Evolutionary conservation across 495 filamentous ascomycete genomes (phyloP).

Genomic region (Hyphodiscus hymeniophilus): DNA sequence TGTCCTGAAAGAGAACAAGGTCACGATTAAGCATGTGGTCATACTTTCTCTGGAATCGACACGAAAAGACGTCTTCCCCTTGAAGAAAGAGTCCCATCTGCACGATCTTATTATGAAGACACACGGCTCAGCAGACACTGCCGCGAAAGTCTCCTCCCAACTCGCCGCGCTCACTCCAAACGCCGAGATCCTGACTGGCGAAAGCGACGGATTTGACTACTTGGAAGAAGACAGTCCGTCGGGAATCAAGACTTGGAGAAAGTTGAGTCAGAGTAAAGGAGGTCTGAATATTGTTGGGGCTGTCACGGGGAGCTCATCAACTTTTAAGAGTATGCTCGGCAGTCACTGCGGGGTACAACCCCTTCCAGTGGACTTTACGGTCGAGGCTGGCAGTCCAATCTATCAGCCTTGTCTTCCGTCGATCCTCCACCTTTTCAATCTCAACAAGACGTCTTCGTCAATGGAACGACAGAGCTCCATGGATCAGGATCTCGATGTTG

Average conservation of each 20-base stretch:
- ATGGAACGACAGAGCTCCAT: slow-evolving; percentile 17
- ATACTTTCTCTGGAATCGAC: slow-evolving; percentile 38
- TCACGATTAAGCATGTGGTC: slow-evolving; percentile 37
- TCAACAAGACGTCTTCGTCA: slow-evolving; percentile 24
- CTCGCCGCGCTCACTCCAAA: slow-evolving; percentile 30
- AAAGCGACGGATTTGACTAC: slow-evolving; percentile 26
- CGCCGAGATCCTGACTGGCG: slow-evolving; percentile 36
- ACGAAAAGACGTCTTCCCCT: slow-evolving; percentile 40
- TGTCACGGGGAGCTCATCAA: slow-evolving; percentile 35
- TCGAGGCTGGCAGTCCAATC: slow-evolving; percentile 37
- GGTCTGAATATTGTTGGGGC: slow-evolving; percentile 37
- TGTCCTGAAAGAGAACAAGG: slow-evolving; percentile 25
- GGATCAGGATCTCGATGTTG: slow-evolving; percentile 19
- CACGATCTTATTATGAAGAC: slow-evolving; percentile 31
- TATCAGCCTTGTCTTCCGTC: slow-evolving; percentile 44
- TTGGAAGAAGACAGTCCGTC: not conserved
- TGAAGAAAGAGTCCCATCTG: slow-evolving; percentile 31
- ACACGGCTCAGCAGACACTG: slow-evolving; percentile 21
- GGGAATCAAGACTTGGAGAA: slow-evolving; percentile 1
- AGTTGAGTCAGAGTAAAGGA: slow-evolving; percentile 25
- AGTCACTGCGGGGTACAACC: slow-evolving; percentile 39
- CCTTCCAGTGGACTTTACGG: slow-evolving; percentile 36
- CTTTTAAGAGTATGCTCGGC: slow-evolving; percentile 37
- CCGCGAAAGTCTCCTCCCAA: slow-evolving; percentile 23
- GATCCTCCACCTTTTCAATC: slow-evolving; percentile 35